phyloP scores from a whole-genome alignment of 1,284 basidiomycete genomes.

The Puccinia hordei region DNA sequence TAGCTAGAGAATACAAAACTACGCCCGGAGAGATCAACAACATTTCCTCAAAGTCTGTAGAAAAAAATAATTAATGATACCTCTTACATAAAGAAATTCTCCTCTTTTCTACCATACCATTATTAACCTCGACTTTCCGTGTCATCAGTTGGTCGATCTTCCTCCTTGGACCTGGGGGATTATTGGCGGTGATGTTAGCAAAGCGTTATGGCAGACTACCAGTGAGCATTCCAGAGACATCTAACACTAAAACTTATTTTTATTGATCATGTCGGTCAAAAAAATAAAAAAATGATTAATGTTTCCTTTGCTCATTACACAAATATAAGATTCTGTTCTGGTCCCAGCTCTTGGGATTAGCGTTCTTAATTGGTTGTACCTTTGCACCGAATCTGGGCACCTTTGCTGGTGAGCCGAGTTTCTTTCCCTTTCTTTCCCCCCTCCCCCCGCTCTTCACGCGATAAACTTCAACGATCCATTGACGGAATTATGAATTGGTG shows the following conservation, averaged over 20 bases:
- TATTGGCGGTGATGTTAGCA: constrained; percentile 67
- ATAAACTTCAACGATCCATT: neutral
- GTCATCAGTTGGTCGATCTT: constrained; percentile 69
- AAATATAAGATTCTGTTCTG: constrained; percentile 51
- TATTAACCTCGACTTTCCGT: neutral
- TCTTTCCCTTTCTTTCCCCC: neutral
- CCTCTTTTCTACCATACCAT: too few species aligned
- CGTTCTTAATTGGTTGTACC: constrained; percentile 65
- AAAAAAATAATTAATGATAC: neutral
- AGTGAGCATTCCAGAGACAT: constrained; percentile 65
- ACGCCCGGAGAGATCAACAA: constrained; percentile 68
- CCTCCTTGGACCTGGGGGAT: constrained; percentile 68
- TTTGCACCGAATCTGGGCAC: constrained; percentile 65
- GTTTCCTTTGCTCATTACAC: neutral
- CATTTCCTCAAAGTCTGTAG: constrained; percentile 58
- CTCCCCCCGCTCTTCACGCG: too few species aligned
- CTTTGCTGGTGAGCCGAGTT: constrained; percentile 51
- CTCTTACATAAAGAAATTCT: too few species aligned
- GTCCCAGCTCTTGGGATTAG: constrained; percentile 63
- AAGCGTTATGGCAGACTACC: constrained; percentile 67
- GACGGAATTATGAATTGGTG: neutral
- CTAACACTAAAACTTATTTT: too few species aligned
- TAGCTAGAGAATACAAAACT: constrained; percentile 67
- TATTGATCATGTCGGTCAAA: too few species aligned
- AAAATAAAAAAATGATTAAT: too few species aligned